Evolutionary conservation across 805 yeast genomes (phyloP), one percentile per base, ranked within the genome.

Genomic region (Sugiyamaella qingdaonensis): DNA sequence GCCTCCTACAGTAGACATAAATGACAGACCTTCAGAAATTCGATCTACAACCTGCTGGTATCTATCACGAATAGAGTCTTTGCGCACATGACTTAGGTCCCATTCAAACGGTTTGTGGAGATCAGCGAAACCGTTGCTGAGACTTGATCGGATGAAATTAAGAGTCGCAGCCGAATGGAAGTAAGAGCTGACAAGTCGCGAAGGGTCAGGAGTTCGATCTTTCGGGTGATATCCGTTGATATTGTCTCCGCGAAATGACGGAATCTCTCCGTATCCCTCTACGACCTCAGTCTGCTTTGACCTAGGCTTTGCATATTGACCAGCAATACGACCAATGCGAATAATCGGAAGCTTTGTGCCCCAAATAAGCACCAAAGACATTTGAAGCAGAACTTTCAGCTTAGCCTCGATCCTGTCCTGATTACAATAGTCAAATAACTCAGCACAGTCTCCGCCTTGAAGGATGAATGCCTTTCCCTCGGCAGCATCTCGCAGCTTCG

Each of bases 381-480:
- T 73, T 53, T 73, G 77, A 53, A 73, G 60, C 49, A 73, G 57
- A 2, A 73, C 72, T 58, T 73, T 73, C 54, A 73, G 66, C 59
- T 73, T 71, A 34, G 69, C 67, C 53, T 73, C 76, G 53, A 73
- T 73, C 10, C 65, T 56, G 46, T 70, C 72, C 39, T 63, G 65
- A 56, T 65, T 67, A 62, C 77, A 73, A 59, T 73, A 73, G 55
- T 73, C 76, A 52, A 73, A 73, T 45, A 73, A 61, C 58, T 73
- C 77, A 10, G 77, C 77, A 49, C 77, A 73, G 58, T 73, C 77
- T 4, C 77, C 77, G 11, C 77, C 77, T 51, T 73, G 77, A 18
- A 73, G 64, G 32, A 73, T 68, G 51, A 73, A 73, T n/a, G 75
- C 74, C 54, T 69, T 68, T 13, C 77, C 77, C 3, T 68, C 64